Evolutionary conservation across 2,329 filamentous ascomycete genomes (phyloP), one percentile per base, ranked within the genome.

Genomic region (Sporothrix protearum): DNA sequence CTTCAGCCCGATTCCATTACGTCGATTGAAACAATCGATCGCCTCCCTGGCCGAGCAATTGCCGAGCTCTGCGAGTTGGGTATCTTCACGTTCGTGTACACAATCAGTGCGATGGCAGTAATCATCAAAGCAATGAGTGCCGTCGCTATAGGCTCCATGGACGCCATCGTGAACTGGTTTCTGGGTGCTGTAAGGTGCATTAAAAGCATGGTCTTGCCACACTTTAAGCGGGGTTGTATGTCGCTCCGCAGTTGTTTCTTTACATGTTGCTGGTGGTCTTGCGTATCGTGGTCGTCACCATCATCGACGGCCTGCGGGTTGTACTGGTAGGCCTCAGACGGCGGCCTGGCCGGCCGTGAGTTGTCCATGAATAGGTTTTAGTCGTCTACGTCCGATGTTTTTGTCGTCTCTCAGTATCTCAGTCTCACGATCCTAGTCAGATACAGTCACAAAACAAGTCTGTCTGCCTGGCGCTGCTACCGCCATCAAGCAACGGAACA

Each of bases 261-360:
- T 55, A 28, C 10, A 61, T 39, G 30, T 36, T 39, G 30, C 42
- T 14, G 22, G 39, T 19, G 19, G 47, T 61, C 55, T 19, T 22
- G 66, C 33, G 28, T n/a, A 14, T 63, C 68, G 39, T 36, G 63
- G 14, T 77, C 74, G 55, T 78, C 74, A 61, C 76, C 64, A 39
- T 79, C 78, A 30, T 79, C 76, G 0, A 77, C 77, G 10, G 78
- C 72, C 73, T 80, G 78, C 33, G 76, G 70, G 69, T 76, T 78
- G 71, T 79, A 80, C 63, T 77, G 75, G 73, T 78, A 79, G 19
- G 75, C 74, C 7, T 72, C 42, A n/a, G 61, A 47, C n/a, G 69
- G 59, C 59, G 49, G 61, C 22, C 67, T 45, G 1, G 51, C 33
- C 36, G 51, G 47, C 51, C 51, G 51, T 25, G 51, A 28, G 9